Evolutionary conservation across 805 yeast genomes (phyloP).

Genomic region (Tetrapisispora iriomotensis): DNA sequence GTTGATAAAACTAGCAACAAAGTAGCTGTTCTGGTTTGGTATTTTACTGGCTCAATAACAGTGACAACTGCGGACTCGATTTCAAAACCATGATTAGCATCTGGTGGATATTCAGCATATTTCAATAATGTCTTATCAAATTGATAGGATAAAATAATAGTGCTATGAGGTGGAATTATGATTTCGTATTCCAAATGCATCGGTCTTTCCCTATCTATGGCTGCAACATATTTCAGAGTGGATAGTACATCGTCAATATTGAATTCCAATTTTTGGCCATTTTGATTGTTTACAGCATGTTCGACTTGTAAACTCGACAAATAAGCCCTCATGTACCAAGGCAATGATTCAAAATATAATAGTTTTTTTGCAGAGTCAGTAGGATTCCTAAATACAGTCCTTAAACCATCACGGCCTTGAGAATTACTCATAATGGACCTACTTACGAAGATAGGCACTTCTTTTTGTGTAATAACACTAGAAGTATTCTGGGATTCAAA

Average conservation of each 20-base stretch:
- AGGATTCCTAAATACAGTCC: conserved; percentile 70
- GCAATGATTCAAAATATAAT: conserved; percentile 69
- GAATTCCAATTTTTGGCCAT: conserved; percentile 3
- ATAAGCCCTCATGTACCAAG: conserved; percentile 87
- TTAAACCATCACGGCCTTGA: conserved; percentile 82
- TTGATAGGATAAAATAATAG: conserved; percentile 55
- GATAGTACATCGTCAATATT: conserved; percentile 33
- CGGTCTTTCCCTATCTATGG: conserved; percentile 71
- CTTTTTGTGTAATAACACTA: conserved; percentile 29
- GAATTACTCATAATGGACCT: conserved; percentile 88
- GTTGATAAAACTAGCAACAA: conserved; percentile 80
- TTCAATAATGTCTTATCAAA: conserved; percentile 82
- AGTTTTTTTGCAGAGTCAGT: conserved; percentile 39
- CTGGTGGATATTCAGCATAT: conserved; percentile 96
- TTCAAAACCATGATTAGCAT: conserved; percentile 96
- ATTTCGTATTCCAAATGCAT: conserved; percentile 68
- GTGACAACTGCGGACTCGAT: conserved; percentile 82
- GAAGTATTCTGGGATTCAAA: conserved; percentile 38
- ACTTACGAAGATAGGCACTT: conserved; percentile 63
- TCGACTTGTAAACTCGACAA: conserved; percentile 52
- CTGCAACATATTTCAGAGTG: conserved; percentile 58
- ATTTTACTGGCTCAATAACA: conserved; percentile 35
- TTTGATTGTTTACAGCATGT: conserved; percentile 14
- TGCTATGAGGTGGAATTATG: conserved; percentile 51
- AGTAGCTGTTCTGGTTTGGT: conserved; percentile 74